A percentile compares a stretch with the other conserved stretches of the same genome.
These are phyloP conservation scores for Microbotryum saponariae DNA, from an alignment of 1,284 basidiomycete genomes.

Conservation along the genomic window DNA sequence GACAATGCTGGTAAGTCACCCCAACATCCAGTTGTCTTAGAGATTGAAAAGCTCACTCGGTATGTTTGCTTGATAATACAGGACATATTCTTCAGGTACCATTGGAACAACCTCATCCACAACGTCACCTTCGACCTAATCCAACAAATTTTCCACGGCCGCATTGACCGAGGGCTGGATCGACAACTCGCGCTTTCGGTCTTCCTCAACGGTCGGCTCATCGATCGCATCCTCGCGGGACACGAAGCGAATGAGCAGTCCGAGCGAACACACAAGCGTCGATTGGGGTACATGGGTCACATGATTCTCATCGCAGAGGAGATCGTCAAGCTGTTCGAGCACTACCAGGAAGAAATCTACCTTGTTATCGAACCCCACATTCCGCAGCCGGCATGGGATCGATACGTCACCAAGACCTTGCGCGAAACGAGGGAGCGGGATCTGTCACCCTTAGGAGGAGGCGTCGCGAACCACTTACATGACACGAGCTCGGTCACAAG, in stretches of 20 bases:
- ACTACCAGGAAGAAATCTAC: constrained; percentile 74
- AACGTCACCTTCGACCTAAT: constrained; percentile 94
- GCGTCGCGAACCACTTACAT: constrained; percentile 32
- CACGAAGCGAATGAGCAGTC: constrained; percentile 67
- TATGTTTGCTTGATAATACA: constrained; percentile 36
- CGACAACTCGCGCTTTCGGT: constrained; percentile 70
- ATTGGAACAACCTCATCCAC: constrained; percentile 97
- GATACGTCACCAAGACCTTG: constrained; percentile 73
- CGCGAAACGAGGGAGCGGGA: constrained; percentile 77
- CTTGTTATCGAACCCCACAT: constrained; percentile 57
- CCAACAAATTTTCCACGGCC: constrained; percentile 88
- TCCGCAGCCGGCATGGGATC: constrained; percentile 74
- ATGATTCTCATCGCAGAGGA: constrained; percentile 88
- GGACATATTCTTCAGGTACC: constrained; percentile 91
- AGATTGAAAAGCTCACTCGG: neutral
- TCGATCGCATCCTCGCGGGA: constrained; percentile 75
- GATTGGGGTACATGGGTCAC: constrained; percentile 94
- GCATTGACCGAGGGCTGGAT: constrained; percentile 66
- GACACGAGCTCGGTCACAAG: constrained; percentile 45
- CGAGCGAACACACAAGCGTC: constrained; percentile 65
- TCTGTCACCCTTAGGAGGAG: constrained; percentile 68
- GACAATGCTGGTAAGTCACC: constrained; percentile 59
- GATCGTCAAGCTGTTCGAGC: constrained; percentile 71
- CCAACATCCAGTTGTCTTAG: too few species aligned
- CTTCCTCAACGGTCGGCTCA: constrained; percentile 68